phyloP scores from a whole-genome alignment of 495 filamentous ascomycete genomes.

The Neurospora tetraspora region DNA sequence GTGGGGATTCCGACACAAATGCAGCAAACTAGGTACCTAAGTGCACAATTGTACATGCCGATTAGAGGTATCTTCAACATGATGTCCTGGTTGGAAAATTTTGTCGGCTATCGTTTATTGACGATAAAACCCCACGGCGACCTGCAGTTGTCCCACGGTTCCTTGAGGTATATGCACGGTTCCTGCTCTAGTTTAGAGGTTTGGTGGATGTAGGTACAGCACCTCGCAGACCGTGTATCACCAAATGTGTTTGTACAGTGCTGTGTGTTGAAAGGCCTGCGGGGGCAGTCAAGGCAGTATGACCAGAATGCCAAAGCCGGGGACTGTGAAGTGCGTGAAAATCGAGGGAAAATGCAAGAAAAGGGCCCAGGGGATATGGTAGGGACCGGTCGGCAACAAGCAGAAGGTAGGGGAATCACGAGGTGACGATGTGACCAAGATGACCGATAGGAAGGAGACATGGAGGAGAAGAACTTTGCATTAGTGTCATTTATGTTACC shows the following conservation, averaged over 20 bases:
- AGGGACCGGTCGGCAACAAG: not conserved
- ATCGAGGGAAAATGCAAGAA: not conserved
- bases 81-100: not conserved
- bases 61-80: not conserved
- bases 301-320: not conserved
- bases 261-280: not conserved
- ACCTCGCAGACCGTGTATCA: not conserved
- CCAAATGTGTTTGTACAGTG: not conserved
- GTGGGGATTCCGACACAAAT: not conserved
- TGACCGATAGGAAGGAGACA: not conserved
- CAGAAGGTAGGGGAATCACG: not conserved
- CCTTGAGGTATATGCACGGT: not conserved
- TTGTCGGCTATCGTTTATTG: not conserved
- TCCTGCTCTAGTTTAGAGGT: not conserved
- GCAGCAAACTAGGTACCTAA: not conserved
- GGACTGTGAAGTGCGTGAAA: not conserved
- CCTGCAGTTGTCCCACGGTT: not conserved
- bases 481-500: not conserved
- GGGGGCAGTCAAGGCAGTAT: not conserved
- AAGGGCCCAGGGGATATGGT: not conserved
- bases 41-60: not conserved
- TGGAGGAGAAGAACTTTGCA: not conserved
- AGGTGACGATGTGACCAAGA: not conserved
- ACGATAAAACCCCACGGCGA: not conserved
- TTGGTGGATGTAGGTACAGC: not conserved